Conservation (phyloP, 306 rosid genomes). For the Vigna radiata region DNA sequence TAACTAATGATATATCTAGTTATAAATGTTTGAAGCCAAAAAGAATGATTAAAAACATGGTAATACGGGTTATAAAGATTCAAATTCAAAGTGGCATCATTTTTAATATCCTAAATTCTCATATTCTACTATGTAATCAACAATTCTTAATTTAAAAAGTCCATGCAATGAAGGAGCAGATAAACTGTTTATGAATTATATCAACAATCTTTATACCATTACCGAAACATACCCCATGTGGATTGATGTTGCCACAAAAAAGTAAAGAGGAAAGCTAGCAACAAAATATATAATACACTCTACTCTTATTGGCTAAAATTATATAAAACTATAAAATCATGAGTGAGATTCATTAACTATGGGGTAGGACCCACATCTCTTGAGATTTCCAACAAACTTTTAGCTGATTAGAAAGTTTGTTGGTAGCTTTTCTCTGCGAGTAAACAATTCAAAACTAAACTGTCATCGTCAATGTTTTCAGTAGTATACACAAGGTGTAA, state of each 20-base stretch:
- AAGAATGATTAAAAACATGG: slow-evolving; percentile 27
- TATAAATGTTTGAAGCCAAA: slow-evolving; percentile 1
- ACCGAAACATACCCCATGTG: slow-evolving; percentile 11
- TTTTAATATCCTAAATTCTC: slow-evolving; percentile 14
- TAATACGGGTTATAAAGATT: neutral
- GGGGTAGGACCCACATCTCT: neutral
- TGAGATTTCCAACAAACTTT: neutral
- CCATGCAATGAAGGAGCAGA: slow-evolving; percentile 25
- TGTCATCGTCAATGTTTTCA: slow-evolving; percentile 21
- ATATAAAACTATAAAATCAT: neutral
- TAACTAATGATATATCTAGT: neutral
- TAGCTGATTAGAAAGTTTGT: neutral
- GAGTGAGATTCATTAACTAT: neutral
- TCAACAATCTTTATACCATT: slow-evolving; percentile 21
- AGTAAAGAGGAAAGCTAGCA: neutral
- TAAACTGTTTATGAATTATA: slow-evolving; percentile 21
- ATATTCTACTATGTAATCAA: slow-evolving; percentile 23
- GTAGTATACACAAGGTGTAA: neutral
- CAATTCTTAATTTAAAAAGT: slow-evolving; percentile 13
- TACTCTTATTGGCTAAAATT: neutral
- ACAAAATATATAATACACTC: neutral
- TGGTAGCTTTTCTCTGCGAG: neutral
- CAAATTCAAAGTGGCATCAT: slow-evolving; percentile 4
- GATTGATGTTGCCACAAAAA: neutral
- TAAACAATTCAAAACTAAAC: slow-evolving; percentile 16